A percentile compares a stretch with the other conserved stretches of the same genome.
Conservation (phyloP, 1,284 basidiomycete species). For the Paramarasmius palmivorus region DNA sequence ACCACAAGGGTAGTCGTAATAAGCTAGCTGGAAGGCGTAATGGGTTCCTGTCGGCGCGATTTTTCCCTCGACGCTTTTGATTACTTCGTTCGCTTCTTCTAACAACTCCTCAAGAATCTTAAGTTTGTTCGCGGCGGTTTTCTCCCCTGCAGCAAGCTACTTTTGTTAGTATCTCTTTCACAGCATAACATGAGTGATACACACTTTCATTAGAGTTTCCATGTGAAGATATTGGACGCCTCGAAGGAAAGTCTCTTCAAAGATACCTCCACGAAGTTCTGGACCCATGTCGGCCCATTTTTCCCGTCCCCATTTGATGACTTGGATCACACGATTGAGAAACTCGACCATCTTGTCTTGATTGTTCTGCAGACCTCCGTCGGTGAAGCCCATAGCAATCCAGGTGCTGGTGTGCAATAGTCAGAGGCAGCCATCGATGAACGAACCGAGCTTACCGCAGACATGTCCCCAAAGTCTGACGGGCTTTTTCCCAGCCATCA, state of each 20-base stretch:
- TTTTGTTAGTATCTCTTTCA: too few species aligned
- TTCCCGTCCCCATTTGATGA: constrained; percentile 40
- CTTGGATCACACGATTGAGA: constrained; percentile 30
- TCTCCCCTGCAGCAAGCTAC: neutral
- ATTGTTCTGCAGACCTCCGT: constrained; percentile 18
- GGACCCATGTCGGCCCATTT: constrained; percentile 32
- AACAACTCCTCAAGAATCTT: constrained; percentile 4
- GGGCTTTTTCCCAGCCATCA: neutral
- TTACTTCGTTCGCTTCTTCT: constrained; percentile 9
- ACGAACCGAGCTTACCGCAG: neutral
- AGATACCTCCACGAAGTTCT: constrained; percentile 28
- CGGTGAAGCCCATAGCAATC: constrained; percentile 37
- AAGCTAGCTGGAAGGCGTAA: constrained; percentile 8
- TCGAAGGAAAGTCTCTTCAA: constrained; percentile 29
- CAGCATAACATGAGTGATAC: too few species aligned
- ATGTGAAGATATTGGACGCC: constrained; percentile 24
- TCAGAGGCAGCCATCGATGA: too few species aligned
- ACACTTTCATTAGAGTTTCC: constrained; percentile 12
- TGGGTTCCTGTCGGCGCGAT: constrained; percentile 1
- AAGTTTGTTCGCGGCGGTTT: neutral
- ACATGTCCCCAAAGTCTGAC: neutral
- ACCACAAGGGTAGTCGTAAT: constrained; percentile 12
- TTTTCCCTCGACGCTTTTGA: constrained; percentile 8
- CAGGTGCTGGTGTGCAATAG: constrained; percentile 25
- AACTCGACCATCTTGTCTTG: constrained; percentile 23